Evolutionary conservation across 106 monocot species (phyloP).

Genomic region (Dendrobium huoshanense): DNA sequence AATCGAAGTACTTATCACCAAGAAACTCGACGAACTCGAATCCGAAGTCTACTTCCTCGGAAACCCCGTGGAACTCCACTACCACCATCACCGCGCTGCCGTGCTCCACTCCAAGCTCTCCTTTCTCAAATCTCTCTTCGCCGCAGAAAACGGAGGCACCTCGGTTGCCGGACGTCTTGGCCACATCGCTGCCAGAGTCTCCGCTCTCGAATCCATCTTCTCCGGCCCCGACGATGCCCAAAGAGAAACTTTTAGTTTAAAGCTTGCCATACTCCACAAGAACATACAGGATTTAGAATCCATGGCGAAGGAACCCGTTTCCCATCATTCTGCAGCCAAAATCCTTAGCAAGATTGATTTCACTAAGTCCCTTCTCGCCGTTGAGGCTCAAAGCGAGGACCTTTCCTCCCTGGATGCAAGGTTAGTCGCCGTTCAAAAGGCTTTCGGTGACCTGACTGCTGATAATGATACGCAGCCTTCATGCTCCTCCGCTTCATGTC

Average conservation of each 20-base stretch:
- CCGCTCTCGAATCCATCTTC: not conserved
- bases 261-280: not conserved
- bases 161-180: not conserved
- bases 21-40: not conserved
- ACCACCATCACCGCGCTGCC: not conserved
- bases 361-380: not conserved
- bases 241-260: not conserved
- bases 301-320: not conserved
- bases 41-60: not conserved
- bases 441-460: not conserved
- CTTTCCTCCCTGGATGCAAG: not conserved
- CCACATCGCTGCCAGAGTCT: not conserved
- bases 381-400: not conserved
- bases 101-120: not conserved
- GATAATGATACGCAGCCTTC: not conserved
- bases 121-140: not conserved
- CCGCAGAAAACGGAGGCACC: not conserved
- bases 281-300: not conserved
- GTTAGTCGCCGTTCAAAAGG: not conserved
- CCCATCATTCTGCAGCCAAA: not conserved
- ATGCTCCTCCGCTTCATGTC: not conserved
- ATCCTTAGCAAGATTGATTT: not conserved
- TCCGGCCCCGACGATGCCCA: not conserved
- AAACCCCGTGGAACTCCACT: not conserved
- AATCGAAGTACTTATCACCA: not conserved